Evolutionary conservation across 345 rosid genomes (phyloP).

Genomic region (Schrenkiella parvula): DNA sequence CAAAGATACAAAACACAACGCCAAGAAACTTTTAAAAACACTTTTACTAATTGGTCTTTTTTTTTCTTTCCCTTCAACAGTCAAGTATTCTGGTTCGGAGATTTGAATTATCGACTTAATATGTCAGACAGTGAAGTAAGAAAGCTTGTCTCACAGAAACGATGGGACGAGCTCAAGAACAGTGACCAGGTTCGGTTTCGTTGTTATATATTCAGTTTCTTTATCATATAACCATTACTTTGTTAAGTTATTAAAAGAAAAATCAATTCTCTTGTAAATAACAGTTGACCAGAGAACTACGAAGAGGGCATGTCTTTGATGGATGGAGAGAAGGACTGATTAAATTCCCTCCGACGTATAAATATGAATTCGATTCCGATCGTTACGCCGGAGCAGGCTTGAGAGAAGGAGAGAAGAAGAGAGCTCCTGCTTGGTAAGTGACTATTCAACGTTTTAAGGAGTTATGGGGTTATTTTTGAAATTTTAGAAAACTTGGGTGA

Average conservation of each 20-base stretch:
- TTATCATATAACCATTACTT: no score
- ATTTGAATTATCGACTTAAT: conserved; percentile 87
- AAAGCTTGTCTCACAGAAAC: conserved; percentile 63
- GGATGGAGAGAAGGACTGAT: conserved; percentile 93
- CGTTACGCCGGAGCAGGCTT: conserved; percentile 78
- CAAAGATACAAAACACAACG: not conserved
- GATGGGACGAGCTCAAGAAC: conserved; percentile 77
- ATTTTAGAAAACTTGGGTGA: not conserved
- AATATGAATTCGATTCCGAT: conserved; percentile 80
- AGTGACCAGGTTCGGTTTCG: conserved; percentile 64
- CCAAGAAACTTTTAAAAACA: not conserved
- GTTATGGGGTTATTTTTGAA: conserved; percentile 4
- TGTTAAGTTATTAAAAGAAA: not conserved
- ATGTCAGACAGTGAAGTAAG: conserved; percentile 70
- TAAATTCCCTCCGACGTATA: conserved; percentile 90
- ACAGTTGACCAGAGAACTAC: conserved; percentile 76
- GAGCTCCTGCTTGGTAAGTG: conserved; percentile 97
- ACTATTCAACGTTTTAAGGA: not conserved
- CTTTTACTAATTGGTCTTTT: not conserved
- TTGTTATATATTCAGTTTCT: no score
- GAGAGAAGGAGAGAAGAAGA: conserved; percentile 82
- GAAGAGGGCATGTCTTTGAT: conserved; percentile 69
- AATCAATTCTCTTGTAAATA: not conserved
- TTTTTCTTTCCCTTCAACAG: conserved; percentile 38
- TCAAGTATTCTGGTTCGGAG: conserved; percentile 97